phyloP scores from a whole-genome alignment of 1,139 yeast genomes.

The Candida sojae region DNA sequence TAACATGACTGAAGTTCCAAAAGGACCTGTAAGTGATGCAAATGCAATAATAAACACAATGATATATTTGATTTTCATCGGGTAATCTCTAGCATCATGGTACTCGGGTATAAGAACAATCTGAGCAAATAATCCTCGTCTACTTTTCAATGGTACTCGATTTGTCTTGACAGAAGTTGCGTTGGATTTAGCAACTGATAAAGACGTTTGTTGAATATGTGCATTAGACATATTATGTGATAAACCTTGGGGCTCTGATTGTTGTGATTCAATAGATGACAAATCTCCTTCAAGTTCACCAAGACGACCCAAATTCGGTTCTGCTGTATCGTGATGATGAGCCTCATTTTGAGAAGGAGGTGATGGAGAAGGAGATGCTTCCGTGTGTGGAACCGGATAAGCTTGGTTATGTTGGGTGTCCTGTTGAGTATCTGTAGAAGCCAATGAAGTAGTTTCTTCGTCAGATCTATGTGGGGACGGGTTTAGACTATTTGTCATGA shows the following conservation, averaged over 20 bases:
- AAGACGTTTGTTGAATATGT: conserved; percentile 1
- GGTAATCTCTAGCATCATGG: conserved; percentile 69
- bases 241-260: conserved; percentile 3
- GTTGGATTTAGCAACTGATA: conserved; percentile 2
- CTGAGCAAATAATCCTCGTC: conserved; percentile 58
- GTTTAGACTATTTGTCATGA: not conserved
- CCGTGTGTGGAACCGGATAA: conserved; percentile 5
- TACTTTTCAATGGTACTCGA: conserved; percentile 40
- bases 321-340: conserved; percentile 5
- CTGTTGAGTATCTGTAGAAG: conserved; percentile 9
- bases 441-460: conserved; percentile 7
- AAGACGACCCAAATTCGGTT: conserved; percentile 11
- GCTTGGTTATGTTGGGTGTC: conserved; percentile 7
- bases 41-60: conserved; percentile 68
- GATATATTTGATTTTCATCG: conserved; percentile 46
- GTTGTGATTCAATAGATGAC: conserved; percentile 9
- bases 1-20: conserved; percentile 85
- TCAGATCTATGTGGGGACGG: not conserved
- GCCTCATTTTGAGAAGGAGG: not conserved
- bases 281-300: conserved; percentile 10
- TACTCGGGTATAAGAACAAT: conserved; percentile 68
- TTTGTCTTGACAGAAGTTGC: conserved; percentile 18
- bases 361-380: not conserved
- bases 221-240: not conserved
- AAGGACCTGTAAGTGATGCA: conserved; percentile 82